A percentile compares a stretch with the other conserved stretches of the same genome.
Conservation (phyloP, 495 filamentous ascomycete genomes). For the Aspergillus sclerotiicarbonarius region DNA sequence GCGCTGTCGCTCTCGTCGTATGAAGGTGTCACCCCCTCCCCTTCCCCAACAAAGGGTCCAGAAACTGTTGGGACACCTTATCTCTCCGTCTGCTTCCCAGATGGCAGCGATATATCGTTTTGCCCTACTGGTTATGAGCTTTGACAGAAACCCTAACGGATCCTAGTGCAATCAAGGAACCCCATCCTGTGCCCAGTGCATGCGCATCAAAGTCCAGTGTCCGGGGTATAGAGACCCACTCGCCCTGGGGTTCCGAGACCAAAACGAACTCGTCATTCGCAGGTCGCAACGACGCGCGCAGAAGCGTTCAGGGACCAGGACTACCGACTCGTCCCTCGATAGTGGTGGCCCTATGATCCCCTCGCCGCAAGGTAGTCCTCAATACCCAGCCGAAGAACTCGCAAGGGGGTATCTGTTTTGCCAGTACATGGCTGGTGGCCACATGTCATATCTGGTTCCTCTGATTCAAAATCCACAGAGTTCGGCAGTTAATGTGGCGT, state of each 20-base stretch:
- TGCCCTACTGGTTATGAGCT: too few species aligned
- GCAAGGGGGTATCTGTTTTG: neutral
- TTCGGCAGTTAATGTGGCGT: conserved; percentile 12
- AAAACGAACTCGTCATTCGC: conserved; percentile 17
- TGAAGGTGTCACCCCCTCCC: neutral
- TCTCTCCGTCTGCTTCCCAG: too few species aligned
- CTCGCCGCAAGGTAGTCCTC: neutral
- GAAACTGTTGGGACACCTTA: too few species aligned
- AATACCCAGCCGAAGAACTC: neutral
- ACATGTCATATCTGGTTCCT: conserved; percentile 13
- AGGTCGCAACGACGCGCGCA: neutral
- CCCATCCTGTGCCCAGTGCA: conserved; percentile 7
- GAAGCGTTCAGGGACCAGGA: neutral
- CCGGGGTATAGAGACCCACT: conserved; percentile 19
- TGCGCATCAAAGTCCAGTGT: conserved; percentile 14
- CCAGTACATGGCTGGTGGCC: neutral
- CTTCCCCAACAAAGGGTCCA: too few species aligned
- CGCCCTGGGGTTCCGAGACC: conserved; percentile 15
- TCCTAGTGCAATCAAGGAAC: neutral
- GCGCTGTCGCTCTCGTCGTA: neutral
- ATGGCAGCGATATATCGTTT: too few species aligned
- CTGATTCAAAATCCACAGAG: conserved; percentile 5
- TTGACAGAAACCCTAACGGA: neutral
- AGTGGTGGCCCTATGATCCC: neutral
- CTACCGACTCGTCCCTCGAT: neutral